Base-by-base conservation (phyloP, 2,329 filamentous ascomycete genomes). In the Diaporthe sp. region DNA sequence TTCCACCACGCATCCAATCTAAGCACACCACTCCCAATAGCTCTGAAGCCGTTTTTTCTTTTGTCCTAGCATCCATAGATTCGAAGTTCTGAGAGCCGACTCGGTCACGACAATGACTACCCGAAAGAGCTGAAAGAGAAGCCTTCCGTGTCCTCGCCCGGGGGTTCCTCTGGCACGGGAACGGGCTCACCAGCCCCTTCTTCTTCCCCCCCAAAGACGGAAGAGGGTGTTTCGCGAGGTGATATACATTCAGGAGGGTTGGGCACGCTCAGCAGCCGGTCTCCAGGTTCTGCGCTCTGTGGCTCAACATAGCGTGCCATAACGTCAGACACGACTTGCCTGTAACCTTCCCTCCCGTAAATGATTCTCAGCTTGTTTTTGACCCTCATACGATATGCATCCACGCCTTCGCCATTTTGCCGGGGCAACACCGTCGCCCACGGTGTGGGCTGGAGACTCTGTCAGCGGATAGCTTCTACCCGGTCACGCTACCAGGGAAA, bases 281-380 rank as follows among this genome's bases (percentile, higher is more conserved):
- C 65, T 3, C n/a, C 15, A 8, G 49, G 3, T 4, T 28, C 65
- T 12, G 46, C n/a, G 34, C 22, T 39, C 65, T 13, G 49, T 28
- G 65, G 65, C 7, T 28, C 65, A 31, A 70, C 34, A 53, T 34
- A 17, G 49, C 22, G 49, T 22, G 31, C 65, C 34, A 42, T 55
- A 12, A 37, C 10, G 2, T 0, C 4, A 8, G 9, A 4, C 2
- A 6, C 7, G 25, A 42, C 22, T 5, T 4, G 1, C 13, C 1
- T 34, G n/a, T 55, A 70, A 8, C 65, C 65, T 25, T 70, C 19
- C 12, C 4, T 53, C 34, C 8, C 22, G n/a, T 70, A 70, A 28
- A 70, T 22, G 3, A 1, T 3, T 6, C 2, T 12, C n/a, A 70
- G 25, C n/a, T 7, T 42, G 15, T 17, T 19, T 25, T 9, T 17